Evolutionary conservation across 306 rosid genomes (phyloP), one percentile per base, ranked within the genome.

Genomic region (Crotalaria pallida): DNA sequence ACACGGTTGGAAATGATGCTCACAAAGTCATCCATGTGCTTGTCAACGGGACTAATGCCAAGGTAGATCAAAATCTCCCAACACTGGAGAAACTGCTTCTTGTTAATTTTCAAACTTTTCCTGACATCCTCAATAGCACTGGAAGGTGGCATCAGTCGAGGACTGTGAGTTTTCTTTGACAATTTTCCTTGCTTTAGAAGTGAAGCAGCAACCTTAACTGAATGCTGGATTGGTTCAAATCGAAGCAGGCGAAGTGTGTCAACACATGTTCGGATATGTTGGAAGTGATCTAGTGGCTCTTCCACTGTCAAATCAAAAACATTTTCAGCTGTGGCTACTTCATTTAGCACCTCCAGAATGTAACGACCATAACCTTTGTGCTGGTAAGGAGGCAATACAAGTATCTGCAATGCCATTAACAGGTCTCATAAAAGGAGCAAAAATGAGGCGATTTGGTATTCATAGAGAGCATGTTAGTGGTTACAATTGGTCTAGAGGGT

Each of bases 51-150:
- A 66, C 83, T 68, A 71, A 91, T 85, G 57, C 91, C 84, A 26
- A 90, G 84, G 81, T 80, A 91, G 76, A 94, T 73, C 78, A 88
- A 75, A 66, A 91, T 86, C 86, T 94, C 97, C 99, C 99, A 94
- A 69, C 99, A 94, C 70, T 80, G 87, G 61, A 91, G 85, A 76
- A 88, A 86, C 66, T 94, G 99, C 83, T 87, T 87, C 83, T 83
- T 91, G 73, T 84, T 91, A 23, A 94, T 91, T 82, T 91, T 94
- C 72, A 94, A 79, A 75, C 63, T 73, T 77, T 75, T 83, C 63
- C 86, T 79, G 23, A 86, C 98, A 67, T 84, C 83, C 59, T 83
- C 92, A 47, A 81, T 61, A 11, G 72, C 86, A 58, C 74, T 65
- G n/a, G 75, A 15, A 47, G 95, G 80, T 15, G 99, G 97, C 59